These are phyloP conservation scores for Colletotrichum sp. DNA, from an alignment of 2,329 filamentous ascomycete species.

Conservation along the genomic window DNA sequence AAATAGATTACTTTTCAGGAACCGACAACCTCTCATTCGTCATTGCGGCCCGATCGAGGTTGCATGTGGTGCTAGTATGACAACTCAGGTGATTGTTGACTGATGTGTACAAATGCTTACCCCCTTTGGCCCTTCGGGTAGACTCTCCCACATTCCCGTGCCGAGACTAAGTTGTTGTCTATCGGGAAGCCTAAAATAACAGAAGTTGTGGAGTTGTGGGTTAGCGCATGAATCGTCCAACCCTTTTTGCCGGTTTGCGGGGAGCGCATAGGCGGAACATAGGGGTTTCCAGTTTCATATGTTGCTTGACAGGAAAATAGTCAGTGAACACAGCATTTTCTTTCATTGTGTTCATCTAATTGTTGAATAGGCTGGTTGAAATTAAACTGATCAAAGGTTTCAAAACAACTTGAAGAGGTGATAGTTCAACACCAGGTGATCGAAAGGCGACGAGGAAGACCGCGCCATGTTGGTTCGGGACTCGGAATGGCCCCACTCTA, in stretches of 20 bases:
- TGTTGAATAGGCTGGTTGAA: background rate
- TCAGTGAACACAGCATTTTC: background rate
- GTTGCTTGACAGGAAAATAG: background rate
- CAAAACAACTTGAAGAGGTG: background rate
- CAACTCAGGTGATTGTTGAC: background rate
- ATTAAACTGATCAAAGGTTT: background rate
- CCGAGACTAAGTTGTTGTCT: background rate
- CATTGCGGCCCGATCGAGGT: background rate
- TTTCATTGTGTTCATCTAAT: rapidly evolving
- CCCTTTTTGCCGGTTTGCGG: background rate
- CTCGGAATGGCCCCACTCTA: background rate
- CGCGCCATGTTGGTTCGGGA: background rate
- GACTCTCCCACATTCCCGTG: background rate
- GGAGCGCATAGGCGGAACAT: background rate
- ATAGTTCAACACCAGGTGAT: background rate
- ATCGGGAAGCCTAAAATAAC: background rate
- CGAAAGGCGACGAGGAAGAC: background rate
- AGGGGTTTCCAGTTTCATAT: background rate
- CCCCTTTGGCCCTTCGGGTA: background rate
- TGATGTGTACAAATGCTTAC: background rate
- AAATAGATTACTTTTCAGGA: background rate
- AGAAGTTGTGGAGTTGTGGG: background rate
- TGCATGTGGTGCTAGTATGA: background rate
- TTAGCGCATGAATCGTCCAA: background rate
- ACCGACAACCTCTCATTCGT: background rate